Conservation (phyloP, 2,329 filamentous ascomycete genomes). For the Ophiocordyceps robertsii region DNA sequence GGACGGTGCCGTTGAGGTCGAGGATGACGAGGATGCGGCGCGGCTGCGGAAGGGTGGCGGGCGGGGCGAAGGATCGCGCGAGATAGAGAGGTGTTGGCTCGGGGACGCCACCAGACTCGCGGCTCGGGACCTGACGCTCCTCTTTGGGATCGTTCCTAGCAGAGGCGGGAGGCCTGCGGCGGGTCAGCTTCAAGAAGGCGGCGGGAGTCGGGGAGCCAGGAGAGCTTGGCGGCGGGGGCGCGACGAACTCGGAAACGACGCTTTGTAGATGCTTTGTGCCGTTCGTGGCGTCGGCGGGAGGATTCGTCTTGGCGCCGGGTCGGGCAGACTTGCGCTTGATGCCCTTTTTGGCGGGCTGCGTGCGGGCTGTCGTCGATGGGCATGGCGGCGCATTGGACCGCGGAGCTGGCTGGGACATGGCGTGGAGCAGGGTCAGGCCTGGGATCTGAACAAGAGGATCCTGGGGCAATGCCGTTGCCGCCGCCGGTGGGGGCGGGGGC, state of each 20-base stretch:
- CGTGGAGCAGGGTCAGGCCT: too few relatives aligned
- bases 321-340: neutral
- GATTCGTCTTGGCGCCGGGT: neutral
- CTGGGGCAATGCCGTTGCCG: too few relatives aligned
- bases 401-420: too few relatives aligned
- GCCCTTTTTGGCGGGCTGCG: neutral
- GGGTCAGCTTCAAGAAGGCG: neutral
- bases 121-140: conserved; percentile 14
- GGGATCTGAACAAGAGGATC: too few relatives aligned
- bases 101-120: conserved; percentile 44
- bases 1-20: conserved; percentile 85
- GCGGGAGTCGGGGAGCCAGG: neutral
- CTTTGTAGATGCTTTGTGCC: neutral
- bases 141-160: neutral
- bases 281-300: neutral
- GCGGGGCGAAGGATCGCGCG: conserved; percentile 30
- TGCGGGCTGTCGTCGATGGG: neutral
- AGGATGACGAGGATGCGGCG: conserved; percentile 68
- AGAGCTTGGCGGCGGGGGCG: neutral
- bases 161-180: neutral
- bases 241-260: neutral
- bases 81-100: conserved; percentile 48
- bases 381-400: too few relatives aligned
- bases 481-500: too few relatives aligned
- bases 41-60: conserved; percentile 28